Percentiles rank a stretch among this genome's conserved stretches.
These are phyloP conservation scores for Nicotiana noctiflora DNA, from an alignment of 257 asterid species.

Conservation along the genomic window DNA sequence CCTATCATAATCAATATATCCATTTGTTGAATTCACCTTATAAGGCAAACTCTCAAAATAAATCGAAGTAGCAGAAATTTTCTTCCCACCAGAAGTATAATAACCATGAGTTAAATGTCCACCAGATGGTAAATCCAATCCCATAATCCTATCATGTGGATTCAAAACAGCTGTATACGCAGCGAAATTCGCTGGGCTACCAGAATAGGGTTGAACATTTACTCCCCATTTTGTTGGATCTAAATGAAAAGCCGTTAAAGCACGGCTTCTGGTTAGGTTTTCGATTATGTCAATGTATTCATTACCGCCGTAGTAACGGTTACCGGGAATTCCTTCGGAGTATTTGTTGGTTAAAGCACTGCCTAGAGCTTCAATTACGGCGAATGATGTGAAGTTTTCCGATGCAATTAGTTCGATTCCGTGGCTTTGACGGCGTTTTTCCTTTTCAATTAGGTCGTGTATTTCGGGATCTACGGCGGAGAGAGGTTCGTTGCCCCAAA, in stretches of 20 bases:
- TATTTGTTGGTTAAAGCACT: constrained; percentile 93
- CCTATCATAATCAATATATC: constrained; percentile 81
- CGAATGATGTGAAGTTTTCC: constrained; percentile 76
- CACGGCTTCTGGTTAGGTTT: constrained; percentile 35
- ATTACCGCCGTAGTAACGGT: constrained; percentile 40
- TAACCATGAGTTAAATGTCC: constrained; percentile 85
- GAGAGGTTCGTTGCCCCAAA: constrained; percentile 37
- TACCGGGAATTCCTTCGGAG: constrained; percentile 91
- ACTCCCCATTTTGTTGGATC: constrained; percentile 49
- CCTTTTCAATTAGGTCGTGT: constrained; percentile 40
- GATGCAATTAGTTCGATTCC: constrained; percentile 62
- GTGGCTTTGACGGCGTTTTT: constrained; percentile 39
- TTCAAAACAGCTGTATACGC: constrained; percentile 73
- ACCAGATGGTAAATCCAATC: constrained; percentile 78
- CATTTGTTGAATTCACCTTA: constrained; percentile 69
- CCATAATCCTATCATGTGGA: constrained; percentile 81
- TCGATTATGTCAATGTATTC: constrained; percentile 40
- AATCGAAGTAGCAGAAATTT: constrained; percentile 85
- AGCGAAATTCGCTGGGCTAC: constrained; percentile 67
- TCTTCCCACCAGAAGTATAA: constrained; percentile 71
- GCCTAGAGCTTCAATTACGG: constrained; percentile 96
- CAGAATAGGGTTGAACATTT: constrained; percentile 37
- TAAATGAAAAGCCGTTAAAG: constrained; percentile 33
- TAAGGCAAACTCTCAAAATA: constrained; percentile 91
- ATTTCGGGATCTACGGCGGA: constrained; percentile 39